Evolutionary conservation across 768 basidiomycete species (phyloP), one percentile per base, ranked within the genome.

Genomic region (Pilatotrama ljubarskyi): DNA sequence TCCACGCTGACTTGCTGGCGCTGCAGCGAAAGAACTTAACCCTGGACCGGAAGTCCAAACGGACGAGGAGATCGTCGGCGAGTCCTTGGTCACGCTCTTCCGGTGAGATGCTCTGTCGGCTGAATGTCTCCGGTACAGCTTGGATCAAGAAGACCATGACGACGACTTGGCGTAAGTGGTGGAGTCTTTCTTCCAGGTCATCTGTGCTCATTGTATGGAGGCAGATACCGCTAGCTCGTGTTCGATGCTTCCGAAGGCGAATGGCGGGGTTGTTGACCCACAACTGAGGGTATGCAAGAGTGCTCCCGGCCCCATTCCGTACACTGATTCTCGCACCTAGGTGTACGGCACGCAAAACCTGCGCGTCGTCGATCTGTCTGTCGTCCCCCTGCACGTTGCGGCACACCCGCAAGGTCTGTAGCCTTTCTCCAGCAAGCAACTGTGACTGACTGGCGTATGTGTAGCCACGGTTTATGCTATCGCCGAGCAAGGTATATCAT

Each of bases 311-410:
- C n/a, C 13, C 18, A 24, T 38, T 15, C 32, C 18, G 1, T 10
- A 40, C 4, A 9, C 11, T 52, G 2, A 50, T 22, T 18, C 10
- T n/a, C n/a, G 11, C 11, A 5, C 2, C 1, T 40, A 80, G 78
- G 84, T 85, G 0, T 84, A 85, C 62, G 84, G 83, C 1, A 84
- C 84, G 2, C 74, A 68, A 46, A 85, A 85, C 60, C 54, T 86
- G n/a, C 77, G 84, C 7, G 76, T 86, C 5, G 81, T 75, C 10
- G 83, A 84, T 64, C 53, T 84, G n/a, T 83, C 82, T 4, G 72
- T 84, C 50, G 67, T 83, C 7, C 83, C 84, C 2, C 67, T 84
- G 51, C 83, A 82, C 44, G 70, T 84, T 51, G 75, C 75, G 6
- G 75, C 77, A 3, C 82, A 83, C 62, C 70, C 80, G 3, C 78